Conservation (phyloP, 2,329 filamentous ascomycete species). For the Ophiostoma sp. region DNA sequence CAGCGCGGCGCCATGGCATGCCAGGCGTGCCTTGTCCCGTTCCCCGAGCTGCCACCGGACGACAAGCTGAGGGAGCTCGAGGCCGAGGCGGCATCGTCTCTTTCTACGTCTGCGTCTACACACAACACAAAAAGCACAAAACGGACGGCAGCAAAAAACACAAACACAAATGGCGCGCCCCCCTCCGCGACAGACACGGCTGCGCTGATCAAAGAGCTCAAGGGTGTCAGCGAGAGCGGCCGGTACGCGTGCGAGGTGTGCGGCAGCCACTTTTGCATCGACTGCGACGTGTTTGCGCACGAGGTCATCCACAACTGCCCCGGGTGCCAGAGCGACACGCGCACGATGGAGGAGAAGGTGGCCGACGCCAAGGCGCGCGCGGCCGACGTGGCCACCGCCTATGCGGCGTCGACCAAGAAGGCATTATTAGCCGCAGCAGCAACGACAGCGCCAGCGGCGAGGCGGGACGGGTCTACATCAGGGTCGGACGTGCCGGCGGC, state of each 20-base stretch:
- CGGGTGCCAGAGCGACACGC: constrained; percentile 63
- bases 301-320: constrained; percentile 95
- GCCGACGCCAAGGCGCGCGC: constrained; percentile 13
- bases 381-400: background rate
- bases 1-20: constrained; percentile 49
- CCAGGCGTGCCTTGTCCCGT: constrained; percentile 69
- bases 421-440: background rate
- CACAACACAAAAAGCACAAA: constrained; percentile 21
- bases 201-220: constrained; percentile 35
- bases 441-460: background rate
- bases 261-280: constrained; percentile 88
- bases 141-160: constrained; percentile 2
- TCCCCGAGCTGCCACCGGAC: constrained; percentile 49
- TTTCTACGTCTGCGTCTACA: constrained; percentile 14
- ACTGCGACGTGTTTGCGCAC: constrained; percentile 93
- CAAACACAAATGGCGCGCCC: background rate
- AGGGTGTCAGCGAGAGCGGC: constrained; percentile 75
- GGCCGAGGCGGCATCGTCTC: constrained; percentile 19
- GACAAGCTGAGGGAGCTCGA: constrained; percentile 22
- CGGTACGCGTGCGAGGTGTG: constrained; percentile 89
- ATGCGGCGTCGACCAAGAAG: background rate
- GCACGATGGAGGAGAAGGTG: constrained; percentile 25
- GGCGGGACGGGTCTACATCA: background rate
- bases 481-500: background rate
- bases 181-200: constrained; percentile 10